These are phyloP conservation scores for Chlorencoelia australis DNA, from an alignment of 2,329 filamentous ascomycete genomes.

Conservation along the genomic window DNA sequence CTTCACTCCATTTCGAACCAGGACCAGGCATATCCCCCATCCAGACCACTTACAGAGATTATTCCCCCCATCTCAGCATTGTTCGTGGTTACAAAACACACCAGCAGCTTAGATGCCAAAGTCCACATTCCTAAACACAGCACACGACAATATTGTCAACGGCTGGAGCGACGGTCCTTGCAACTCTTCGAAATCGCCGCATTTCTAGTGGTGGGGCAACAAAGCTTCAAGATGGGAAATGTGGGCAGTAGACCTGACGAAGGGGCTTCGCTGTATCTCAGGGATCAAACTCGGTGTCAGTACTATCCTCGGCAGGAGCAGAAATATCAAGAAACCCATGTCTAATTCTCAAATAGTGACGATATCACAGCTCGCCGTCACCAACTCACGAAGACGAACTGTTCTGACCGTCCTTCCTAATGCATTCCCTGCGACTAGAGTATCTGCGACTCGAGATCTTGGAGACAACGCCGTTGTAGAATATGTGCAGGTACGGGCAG, in stretches of 20 bases:
- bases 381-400: conserved; percentile 67
- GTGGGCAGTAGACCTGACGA: conserved; percentile 85
- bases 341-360: conserved; percentile 51
- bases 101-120: conserved; percentile 22
- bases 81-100: conserved; percentile 13
- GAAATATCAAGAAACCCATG: conserved; percentile 6
- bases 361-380: conserved; percentile 73
- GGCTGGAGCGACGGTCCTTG: conserved; percentile 5
- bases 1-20: too few relatives aligned
- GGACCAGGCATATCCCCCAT: too few relatives aligned
- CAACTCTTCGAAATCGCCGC: conserved; percentile 7
- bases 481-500: conserved; percentile 68
- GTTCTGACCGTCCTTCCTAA: conserved; percentile 75
- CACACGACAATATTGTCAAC: conserved; percentile 19
- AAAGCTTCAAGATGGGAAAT: conserved; percentile 65
- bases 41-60: too few relatives aligned
- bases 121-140: conserved; percentile 15
- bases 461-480: conserved; percentile 73
- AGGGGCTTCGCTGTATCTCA: conserved; percentile 67
- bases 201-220: conserved; percentile 25
- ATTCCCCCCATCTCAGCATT: too few relatives aligned
- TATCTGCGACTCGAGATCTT: conserved; percentile 59
- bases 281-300: conserved; percentile 87
- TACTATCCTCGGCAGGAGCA: conserved; percentile 17
- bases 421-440: conserved; percentile 72